Conservation (phyloP, 2,329 filamentous ascomycete species). For the Raffaelea albimanens region DNA sequence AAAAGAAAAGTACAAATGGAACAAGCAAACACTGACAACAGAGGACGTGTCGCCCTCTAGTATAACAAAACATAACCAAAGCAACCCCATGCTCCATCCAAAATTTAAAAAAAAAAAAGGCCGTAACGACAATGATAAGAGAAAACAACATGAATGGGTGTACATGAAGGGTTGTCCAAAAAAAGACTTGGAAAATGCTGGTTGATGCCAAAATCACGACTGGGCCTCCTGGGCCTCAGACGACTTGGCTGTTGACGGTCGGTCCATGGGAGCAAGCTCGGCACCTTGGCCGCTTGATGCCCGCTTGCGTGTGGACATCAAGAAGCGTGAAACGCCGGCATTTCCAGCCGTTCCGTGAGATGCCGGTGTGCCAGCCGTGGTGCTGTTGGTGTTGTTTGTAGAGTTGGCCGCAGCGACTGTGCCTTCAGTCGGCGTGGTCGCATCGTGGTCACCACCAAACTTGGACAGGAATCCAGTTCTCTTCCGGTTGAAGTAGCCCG, state of each 20-base stretch:
- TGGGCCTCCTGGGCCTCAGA: constrained; percentile 15
- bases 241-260: constrained; percentile 19
- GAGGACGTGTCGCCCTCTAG: neutral
- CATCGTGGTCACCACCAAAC: constrained; percentile 54
- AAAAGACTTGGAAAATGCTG: no score
- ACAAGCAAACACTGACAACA: neutral
- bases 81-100: neutral
- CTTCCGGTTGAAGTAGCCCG: constrained; percentile 37
- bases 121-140: neutral
- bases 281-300: constrained; percentile 61
- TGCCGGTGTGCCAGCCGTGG: neutral
- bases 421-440: constrained; percentile 12
- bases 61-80: no score
- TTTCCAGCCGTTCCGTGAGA: neutral
- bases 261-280: constrained; percentile 51
- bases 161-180: no score
- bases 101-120: no score
- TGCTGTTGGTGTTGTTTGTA: constrained; percentile 17
- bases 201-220: neutral
- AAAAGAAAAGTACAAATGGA: neutral
- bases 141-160: neutral
- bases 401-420: constrained; percentile 16
- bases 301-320: constrained; percentile 62
- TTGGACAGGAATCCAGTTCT: constrained; percentile 74
- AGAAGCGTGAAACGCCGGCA: constrained; percentile 38